Evolutionary conservation across 2,329 filamentous ascomycete genomes (phyloP), one percentile per base, ranked within the genome.

Genomic region (Ophiostoma perfectum): DNA sequence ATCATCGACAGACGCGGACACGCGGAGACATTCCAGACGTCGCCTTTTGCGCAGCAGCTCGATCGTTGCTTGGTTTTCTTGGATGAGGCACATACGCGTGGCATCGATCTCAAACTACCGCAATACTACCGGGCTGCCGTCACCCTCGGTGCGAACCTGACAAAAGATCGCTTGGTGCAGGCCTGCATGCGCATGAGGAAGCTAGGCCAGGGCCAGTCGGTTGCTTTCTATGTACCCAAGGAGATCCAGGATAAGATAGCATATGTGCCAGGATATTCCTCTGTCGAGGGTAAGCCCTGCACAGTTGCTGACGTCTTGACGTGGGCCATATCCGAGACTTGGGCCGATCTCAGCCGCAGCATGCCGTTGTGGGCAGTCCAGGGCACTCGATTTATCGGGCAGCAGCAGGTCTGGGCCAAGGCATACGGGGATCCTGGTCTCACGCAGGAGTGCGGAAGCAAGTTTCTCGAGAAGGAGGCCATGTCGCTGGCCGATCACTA

Each of bases 101-200:
- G 90, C 0, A 91, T 84, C 0, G 90, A 93, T 71, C 74, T 93
- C 0, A 84, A 83, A 45, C 76, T 92, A 0, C 90, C 88, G 0
- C 68, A 68, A 0, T 4, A 82, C 12, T 88, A 88, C 71, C 79
- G 85, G 0, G 90, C 89, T 0, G 86, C 86, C 0, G 86, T 93
- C 0, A 92, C 89, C 0, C 75, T 94, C 0, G 89, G 90, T 0
- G 80, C 86, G 0, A 79, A 80, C 4, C 72, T 92, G 1, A 89
- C 86, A 0, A 93, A 93, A 70, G 90, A 93, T 70, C 79, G 83
- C 14, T 74, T 92, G 0, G 85, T 88, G 0, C 90, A 93, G 82
- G 88, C 88, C 0, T 90, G 88, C 69, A 91, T 90, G 87, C 77
- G 90, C n/a, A 87, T 92, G 84, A 77, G 89, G 11, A 85, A 88